These are phyloP conservation scores for Rutstroemia sydowiana DNA, from an alignment of 2,329 filamentous ascomycete species.

Conservation along the genomic window DNA sequence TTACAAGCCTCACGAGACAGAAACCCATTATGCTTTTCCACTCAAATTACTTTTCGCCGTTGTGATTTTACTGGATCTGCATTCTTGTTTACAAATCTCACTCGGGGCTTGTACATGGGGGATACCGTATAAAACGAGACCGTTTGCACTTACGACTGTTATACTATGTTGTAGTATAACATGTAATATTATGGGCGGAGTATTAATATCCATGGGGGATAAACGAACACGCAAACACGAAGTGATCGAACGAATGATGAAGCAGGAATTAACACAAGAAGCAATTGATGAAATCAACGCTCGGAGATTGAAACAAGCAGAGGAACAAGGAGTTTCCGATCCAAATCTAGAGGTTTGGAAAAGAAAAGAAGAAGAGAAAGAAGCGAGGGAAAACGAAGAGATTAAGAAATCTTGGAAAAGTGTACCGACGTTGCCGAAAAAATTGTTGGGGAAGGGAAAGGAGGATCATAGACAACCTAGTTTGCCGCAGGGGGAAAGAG, in stretches of 20 bases:
- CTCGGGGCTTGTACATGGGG: constrained; percentile 74
- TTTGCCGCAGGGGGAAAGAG: constrained; percentile 16
- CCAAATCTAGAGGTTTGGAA: constrained; percentile 25
- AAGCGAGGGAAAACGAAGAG: constrained; percentile 32
- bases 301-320: constrained; percentile 85
- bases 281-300: constrained; percentile 66
- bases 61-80: constrained; percentile 68
- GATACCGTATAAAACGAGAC: constrained; percentile 62
- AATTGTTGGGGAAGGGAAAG: constrained; percentile 22
- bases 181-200: constrained; percentile 67
- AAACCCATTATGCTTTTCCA: constrained; percentile 73
- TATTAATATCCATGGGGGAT: constrained; percentile 71
- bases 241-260: constrained; percentile 66
- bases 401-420: constrained; percentile 23
- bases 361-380: constrained; percentile 43
- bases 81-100: constrained; percentile 72
- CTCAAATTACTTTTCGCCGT: constrained; percentile 65
- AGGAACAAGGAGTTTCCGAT: constrained; percentile 20
- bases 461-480: constrained; percentile 23
- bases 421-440: constrained; percentile 21
- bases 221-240: constrained; percentile 76
- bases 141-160: constrained; percentile 66
- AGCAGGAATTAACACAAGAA: constrained; percentile 65
- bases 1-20: constrained; percentile 81
- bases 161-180: constrained; percentile 74